Conservation (phyloP, 495 filamentous ascomycete species). For the Neurospora sp. region DNA sequence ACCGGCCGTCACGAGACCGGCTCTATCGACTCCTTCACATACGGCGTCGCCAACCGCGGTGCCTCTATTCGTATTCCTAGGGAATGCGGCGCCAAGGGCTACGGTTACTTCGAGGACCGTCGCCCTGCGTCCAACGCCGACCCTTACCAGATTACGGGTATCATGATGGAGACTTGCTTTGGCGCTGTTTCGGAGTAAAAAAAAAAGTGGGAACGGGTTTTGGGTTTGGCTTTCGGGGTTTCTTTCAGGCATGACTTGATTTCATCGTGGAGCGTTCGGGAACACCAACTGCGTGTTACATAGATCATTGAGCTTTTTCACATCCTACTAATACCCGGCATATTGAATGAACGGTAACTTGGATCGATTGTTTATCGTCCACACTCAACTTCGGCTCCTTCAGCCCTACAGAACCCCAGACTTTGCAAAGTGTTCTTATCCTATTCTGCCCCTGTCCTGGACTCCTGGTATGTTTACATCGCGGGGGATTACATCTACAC, state of each 20-base stretch:
- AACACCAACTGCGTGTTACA: background rate
- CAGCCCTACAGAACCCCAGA: background rate
- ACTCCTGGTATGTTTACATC: background rate
- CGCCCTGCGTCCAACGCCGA: constrained; percentile 91
- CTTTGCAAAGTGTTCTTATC: background rate
- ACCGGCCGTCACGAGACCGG: constrained; percentile 94
- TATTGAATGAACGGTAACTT: background rate
- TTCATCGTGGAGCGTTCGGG: background rate
- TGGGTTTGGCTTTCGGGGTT: constrained; percentile 3
- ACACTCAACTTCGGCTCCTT: background rate
- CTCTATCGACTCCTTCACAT: constrained; percentile 86
- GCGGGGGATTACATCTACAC: background rate
- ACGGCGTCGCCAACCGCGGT: constrained; percentile 93
- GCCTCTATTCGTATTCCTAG: constrained; percentile 84
- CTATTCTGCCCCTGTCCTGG: background rate
- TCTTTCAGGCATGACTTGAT: background rate
- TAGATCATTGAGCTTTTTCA: background rate
- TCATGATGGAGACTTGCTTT: constrained; percentile 24
- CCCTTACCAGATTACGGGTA: constrained; percentile 57
- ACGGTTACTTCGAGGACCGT: constrained; percentile 97
- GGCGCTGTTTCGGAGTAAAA: constrained; percentile 4
- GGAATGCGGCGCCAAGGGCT: constrained; percentile 81
- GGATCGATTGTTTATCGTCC: background rate
- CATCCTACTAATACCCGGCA: background rate
- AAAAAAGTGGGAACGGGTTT: background rate